Evolutionary conservation across 169 alveolate genomes (phyloP), one percentile per base, ranked within the genome.

Genomic region (Gregarina niphandrodes): DNA sequence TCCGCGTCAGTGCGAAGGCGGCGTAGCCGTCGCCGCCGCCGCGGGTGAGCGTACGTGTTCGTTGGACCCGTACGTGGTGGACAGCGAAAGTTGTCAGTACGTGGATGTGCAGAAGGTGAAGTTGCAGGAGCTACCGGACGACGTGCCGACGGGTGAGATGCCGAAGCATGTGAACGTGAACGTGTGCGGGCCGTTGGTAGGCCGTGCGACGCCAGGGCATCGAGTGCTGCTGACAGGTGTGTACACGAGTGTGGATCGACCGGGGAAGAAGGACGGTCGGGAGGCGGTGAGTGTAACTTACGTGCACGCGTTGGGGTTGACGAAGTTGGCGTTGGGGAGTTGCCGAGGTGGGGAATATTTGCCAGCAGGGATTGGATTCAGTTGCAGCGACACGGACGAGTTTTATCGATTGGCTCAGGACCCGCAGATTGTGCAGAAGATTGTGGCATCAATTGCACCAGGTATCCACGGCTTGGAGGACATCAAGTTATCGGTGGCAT

Each of bases 101-200:
- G 80, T 83, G 19, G 98, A 93, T 57, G 79, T 82, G 19, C 94
- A 93, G 70, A 64, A 76, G 1, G 61, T 88, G 30, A 88, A 87
- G 68, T 60, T 93, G 36, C 93, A 93, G 56, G 99, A 93, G 56
- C 75, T 88, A 12, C 96, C 98, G n/a, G 99, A 93, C 58, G 88
- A 81, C 45, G 95, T 86, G 19, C 83, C 86, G 9, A 62, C 80
- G 4, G 86, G 86, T 9, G 86, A 75, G 42, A 75, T 75, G 86
- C 86, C 86, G 4, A 59, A 82, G 53, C 93, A 44, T 61, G 59
- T 72, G 53, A 75, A 45, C 50, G 75, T 42, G 53, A 72, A 59
- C 66, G 86, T 58, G 74, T 82, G 75, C 15, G 69, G 95, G 41
- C 61, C 75, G 44, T 67, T 85, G 50, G 84, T 84, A 7, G 93